Percentiles rank a stretch among this genome's conserved stretches.
Evolutionary conservation across 2,329 filamentous ascomycete genomes (phyloP).

Genomic region (Epichloe hybrida): DNA sequence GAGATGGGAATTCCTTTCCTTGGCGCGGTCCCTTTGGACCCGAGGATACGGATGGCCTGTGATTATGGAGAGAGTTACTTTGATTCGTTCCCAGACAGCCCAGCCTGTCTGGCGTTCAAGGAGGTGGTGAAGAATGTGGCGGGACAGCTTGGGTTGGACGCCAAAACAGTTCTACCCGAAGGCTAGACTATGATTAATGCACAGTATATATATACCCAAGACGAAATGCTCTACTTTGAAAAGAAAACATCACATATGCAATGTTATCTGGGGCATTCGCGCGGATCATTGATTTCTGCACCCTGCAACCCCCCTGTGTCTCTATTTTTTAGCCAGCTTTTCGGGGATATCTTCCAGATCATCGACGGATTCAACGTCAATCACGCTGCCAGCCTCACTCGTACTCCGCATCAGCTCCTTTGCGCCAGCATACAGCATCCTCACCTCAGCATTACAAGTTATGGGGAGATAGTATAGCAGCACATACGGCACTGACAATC

Average conservation of each 20-base stretch:
- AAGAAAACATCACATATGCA: neutral
- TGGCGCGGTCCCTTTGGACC: conserved; percentile 81
- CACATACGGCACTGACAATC: conserved; percentile 82
- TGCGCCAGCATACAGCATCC: conserved; percentile 91
- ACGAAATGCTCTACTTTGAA: neutral
- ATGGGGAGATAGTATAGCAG: conserved; percentile 88
- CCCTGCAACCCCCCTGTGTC: too few species aligned
- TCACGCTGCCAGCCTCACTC: conserved; percentile 73
- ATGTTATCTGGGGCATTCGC: neutral
- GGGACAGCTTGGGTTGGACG: conserved; percentile 48
- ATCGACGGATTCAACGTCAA: conserved; percentile 71
- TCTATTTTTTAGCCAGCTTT: conserved; percentile 31
- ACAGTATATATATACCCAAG: neutral
- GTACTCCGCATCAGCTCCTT: conserved; percentile 94
- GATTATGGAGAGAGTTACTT: conserved; percentile 97
- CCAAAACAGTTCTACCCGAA: conserved; percentile 37
- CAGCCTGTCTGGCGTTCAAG: conserved; percentile 71
- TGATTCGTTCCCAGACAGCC: conserved; percentile 84
- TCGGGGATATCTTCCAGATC: conserved; percentile 72
- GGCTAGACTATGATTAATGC: conserved; percentile 13
- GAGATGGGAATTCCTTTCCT: conserved; percentile 84
- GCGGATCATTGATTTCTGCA: neutral
- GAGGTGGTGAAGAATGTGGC: conserved; percentile 64
- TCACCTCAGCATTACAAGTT: conserved; percentile 73
- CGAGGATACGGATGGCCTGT: conserved; percentile 88